A percentile compares a stretch with the other conserved stretches of the same genome.
Evolutionary conservation across 768 basidiomycete genomes (phyloP).

Genomic region (Boletus coccyginus): DNA sequence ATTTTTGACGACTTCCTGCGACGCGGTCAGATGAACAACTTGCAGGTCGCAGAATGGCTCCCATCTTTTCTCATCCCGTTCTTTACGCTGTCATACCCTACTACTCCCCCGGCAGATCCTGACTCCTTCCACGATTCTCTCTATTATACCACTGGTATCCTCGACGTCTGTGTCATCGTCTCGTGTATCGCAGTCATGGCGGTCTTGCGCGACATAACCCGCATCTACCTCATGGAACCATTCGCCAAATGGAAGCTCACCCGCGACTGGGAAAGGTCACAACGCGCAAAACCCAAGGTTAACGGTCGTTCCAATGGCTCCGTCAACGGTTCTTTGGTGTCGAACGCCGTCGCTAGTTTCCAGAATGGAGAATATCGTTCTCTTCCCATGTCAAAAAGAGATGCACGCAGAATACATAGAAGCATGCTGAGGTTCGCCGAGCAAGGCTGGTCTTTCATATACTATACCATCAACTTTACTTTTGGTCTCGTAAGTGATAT

Average conservation of each 20-base stretch:
- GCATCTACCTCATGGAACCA: conserved; percentile 74
- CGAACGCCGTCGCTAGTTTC: conserved; percentile 32
- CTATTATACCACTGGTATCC: conserved; percentile 71
- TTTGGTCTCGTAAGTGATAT: conserved; percentile 76
- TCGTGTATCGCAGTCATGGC: conserved; percentile 87
- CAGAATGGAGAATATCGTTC: conserved; percentile 22
- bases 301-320: conserved; percentile 27
- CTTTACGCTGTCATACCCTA: conserved; percentile 71
- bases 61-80: conserved; percentile 62
- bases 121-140: conserved; percentile 71
- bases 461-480: conserved; percentile 72
- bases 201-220: conserved; percentile 73
- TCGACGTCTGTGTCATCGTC: conserved; percentile 77
- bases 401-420: conserved; percentile 61
- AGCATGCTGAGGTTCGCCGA: conserved; percentile 88
- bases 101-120: conserved; percentile 47
- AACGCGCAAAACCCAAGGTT: conserved; percentile 14
- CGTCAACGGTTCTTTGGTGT: conserved; percentile 19
- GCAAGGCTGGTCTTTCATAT: conserved; percentile 88
- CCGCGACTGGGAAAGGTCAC: conserved; percentile 42
- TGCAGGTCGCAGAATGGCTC: conserved; percentile 40
- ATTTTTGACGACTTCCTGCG: conserved; percentile 32
- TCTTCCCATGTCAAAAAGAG: conserved; percentile 36
- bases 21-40: conserved; percentile 37
- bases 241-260: conserved; percentile 76